These are phyloP conservation scores for Wickerhamomyces chaumierensis DNA, from an alignment of 805 yeast species.

Conservation along the genomic window DNA sequence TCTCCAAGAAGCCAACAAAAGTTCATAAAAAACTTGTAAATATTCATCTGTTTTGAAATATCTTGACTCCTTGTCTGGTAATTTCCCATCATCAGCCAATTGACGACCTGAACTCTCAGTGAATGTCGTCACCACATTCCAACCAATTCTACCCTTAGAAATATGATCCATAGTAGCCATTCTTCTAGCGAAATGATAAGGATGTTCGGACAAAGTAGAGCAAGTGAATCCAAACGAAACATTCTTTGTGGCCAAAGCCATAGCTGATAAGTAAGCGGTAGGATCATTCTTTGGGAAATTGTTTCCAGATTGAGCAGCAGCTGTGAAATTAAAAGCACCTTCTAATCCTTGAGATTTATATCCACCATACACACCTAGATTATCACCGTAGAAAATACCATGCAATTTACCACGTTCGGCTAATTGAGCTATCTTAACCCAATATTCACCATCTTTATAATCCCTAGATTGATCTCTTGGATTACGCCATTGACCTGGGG, in stretches of 20 bases:
- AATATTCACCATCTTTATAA: constrained; percentile 22
- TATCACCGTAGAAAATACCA: constrained; percentile 29
- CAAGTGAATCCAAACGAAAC: constrained; percentile 32
- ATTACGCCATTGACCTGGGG: constrained; percentile 19
- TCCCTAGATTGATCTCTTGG: constrained; percentile 16
- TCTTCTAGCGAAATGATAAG: constrained; percentile 34
- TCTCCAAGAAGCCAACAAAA: constrained; percentile 33
- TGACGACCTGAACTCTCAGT: constrained; percentile 34
- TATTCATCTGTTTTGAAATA: constrained; percentile 34
- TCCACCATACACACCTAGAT: constrained; percentile 29
- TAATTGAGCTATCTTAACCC: constrained; percentile 28
- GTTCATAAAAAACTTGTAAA: constrained; percentile 29
- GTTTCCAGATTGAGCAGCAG: constrained; percentile 24
- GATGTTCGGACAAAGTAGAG: constrained; percentile 34
- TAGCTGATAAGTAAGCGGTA: constrained; percentile 26
- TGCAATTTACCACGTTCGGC: constrained; percentile 30
- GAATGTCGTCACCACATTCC: constrained; percentile 36
- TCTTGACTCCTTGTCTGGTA: constrained; percentile 32
- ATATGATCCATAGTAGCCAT: constrained; percentile 35
- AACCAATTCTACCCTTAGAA: constrained; percentile 35
- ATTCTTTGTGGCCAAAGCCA: constrained; percentile 33
- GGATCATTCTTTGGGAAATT: constrained; percentile 29
- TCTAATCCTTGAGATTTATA: constrained; percentile 19
- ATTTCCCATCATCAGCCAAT: constrained; percentile 24
- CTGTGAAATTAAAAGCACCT: constrained; percentile 26